Evolutionary conservation across 108 stramenopile species (phyloP).

Genomic region (Nitzschia sp.): DNA sequence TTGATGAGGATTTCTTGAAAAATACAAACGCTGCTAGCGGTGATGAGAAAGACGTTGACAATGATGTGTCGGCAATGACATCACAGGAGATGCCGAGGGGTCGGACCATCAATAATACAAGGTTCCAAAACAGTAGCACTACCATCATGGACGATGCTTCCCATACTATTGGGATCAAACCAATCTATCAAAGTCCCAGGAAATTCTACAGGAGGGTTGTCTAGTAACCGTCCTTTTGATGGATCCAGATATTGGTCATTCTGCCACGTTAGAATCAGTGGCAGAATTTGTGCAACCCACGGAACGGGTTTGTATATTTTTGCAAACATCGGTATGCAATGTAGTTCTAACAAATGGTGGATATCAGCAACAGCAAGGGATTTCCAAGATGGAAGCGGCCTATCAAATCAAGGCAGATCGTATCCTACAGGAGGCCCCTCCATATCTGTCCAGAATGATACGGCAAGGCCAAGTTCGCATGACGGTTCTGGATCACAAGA

Average conservation of each 20-base stretch:
- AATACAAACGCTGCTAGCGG: too few species aligned
- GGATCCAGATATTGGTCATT: background rate
- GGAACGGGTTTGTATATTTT: slow-evolving; percentile 1
- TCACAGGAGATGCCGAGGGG: too few species aligned
- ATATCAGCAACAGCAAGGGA: background rate
- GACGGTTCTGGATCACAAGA: slow-evolving; percentile 6
- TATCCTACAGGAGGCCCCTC: background rate
- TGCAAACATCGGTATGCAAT: slow-evolving; percentile 12
- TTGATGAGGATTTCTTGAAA: too few species aligned
- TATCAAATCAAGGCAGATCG: slow-evolving; percentile 1
- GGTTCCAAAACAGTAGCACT: too few species aligned
- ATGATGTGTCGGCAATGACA: too few species aligned
- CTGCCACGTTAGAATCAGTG: slow-evolving; percentile 18
- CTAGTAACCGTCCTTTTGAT: slow-evolving; percentile 3
- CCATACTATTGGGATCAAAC: background rate
- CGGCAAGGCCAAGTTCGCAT: slow-evolving; percentile 13
- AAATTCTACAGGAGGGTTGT: slow-evolving; percentile 1
- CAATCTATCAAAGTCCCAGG: background rate
- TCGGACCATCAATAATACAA: too few species aligned
- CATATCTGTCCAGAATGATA: slow-evolving; percentile 4
- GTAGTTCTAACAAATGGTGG: too few species aligned
- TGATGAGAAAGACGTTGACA: too few species aligned
- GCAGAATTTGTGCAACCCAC: slow-evolving; percentile 3
- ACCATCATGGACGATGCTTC: too few species aligned
- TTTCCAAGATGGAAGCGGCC: background rate